Evolutionary conservation across 192 early-diverging fungal genomes (phyloP).

Genomic region (Gryganskiella cystojenkinii): DNA sequence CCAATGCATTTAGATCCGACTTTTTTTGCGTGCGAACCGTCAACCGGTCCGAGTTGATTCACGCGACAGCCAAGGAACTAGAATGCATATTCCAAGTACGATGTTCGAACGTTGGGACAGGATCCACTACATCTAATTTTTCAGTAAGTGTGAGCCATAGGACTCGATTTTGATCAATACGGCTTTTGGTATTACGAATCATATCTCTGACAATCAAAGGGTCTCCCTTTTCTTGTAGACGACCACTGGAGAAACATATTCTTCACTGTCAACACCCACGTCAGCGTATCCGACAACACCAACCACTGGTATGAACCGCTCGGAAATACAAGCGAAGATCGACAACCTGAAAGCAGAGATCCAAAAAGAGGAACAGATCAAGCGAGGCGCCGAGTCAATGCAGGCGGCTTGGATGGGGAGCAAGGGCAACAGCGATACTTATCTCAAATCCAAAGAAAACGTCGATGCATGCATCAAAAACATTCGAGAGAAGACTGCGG

Average conservation of each 20-base stretch:
- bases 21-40: constrained; percentile 50
- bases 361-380: constrained; percentile 48
- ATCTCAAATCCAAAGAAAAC: constrained; percentile 48
- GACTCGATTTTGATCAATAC: too few relatives aligned
- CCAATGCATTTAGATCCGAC: constrained; percentile 25
- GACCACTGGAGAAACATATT: constrained; percentile 24
- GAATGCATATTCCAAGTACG: constrained; percentile 50
- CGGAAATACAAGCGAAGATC: constrained; percentile 24
- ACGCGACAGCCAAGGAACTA: constrained; percentile 41
- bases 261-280: neutral
- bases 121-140: constrained; percentile 17
- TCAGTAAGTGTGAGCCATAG: constrained; percentile 29
- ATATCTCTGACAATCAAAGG: neutral
- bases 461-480: constrained; percentile 34
- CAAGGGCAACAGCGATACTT: constrained; percentile 30
- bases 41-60: constrained; percentile 45
- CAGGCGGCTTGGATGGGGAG: constrained; percentile 46
- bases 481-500: constrained; percentile 40
- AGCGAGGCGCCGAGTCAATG: constrained; percentile 49
- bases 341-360: constrained; percentile 39
- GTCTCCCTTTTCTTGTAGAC: constrained; percentile 7
- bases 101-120: constrained; percentile 45
- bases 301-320: constrained; percentile 13
- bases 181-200: too few relatives aligned
- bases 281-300: neutral